phyloP scores from a whole-genome alignment of 148 eudicot genomes.

The Spergularia bocconei region DNA sequence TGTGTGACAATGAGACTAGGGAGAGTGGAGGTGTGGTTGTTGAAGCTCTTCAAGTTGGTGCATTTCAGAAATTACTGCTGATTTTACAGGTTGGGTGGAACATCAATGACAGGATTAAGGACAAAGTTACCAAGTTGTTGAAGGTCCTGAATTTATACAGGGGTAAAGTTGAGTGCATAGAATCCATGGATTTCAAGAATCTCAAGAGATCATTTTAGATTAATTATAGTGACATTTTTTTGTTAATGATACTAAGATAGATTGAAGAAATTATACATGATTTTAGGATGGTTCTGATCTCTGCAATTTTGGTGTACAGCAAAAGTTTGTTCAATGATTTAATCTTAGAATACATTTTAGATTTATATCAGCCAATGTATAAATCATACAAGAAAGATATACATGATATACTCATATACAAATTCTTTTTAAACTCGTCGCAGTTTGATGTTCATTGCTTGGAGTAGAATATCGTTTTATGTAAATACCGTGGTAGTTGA shows the following conservation, averaged over 20 bases:
- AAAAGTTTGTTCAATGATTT: neutral
- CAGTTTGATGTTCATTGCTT: neutral
- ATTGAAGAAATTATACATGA: neutral
- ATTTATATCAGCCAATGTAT: neutral
- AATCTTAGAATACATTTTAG: constrained; percentile 17
- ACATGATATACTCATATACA: neutral
- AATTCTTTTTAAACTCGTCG: neutral
- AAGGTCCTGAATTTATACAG: constrained; percentile 56
- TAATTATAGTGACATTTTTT: neutral
- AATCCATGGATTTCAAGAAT: constrained; percentile 68
- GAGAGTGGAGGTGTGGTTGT: constrained; percentile 44
- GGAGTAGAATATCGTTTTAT: neutral
- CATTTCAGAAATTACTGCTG: constrained; percentile 74
- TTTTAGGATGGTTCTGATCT: neutral
- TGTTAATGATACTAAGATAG: neutral
- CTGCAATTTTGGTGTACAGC: constrained; percentile 26
- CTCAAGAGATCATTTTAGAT: constrained; percentile 58
- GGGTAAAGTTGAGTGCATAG: constrained; percentile 58
- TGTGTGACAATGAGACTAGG: constrained; percentile 37
- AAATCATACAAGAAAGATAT: constrained; percentile 10
- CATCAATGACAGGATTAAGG: constrained; percentile 46
- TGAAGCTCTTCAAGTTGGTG: constrained; percentile 76
- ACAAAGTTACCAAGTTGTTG: constrained; percentile 60
- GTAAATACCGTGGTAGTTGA: neutral
- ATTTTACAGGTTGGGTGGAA: constrained; percentile 65